Evolutionary conservation across 2,329 filamentous ascomycete species (phyloP), one percentile per base, ranked within the genome.

Genomic region (Scedosporium aurantiacum): DNA sequence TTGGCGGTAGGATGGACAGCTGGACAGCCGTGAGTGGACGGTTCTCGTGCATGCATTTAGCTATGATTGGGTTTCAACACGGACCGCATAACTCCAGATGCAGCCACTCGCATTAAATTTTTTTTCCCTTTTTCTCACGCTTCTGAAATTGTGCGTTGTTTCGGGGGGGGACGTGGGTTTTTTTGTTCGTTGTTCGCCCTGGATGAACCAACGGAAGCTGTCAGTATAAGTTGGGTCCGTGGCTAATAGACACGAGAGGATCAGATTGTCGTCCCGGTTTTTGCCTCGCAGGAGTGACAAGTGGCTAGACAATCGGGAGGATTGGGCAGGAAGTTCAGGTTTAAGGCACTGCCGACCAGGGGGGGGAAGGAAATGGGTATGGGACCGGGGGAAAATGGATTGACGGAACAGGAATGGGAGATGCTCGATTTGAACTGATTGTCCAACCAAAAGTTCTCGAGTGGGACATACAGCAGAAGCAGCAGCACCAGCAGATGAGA

Each of bases 41-140:
- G 59, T 5, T 32, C 18, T 45, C 28, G 52, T 41, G 40, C 23
- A 50, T 50, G 27, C 57, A 60, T 60, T 21, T 60, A 61, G 59
- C 23, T 18, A 43, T 45, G 59, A 57, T 61, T 61, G 59, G 59
- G 59, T 57, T 61, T 61, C 59, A 32, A 61, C 59, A 56, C 52
- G 50, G 59, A 8, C 50, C 32, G 59, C 59, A 57, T 61, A 57
- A 37, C 37, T 61, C 50, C 50, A 57, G 52, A 54, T 61, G 59
- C 59, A 61, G 59, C 59, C 59, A 61, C 59, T 61, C 52, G 59
- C 18, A 56, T 57, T 60, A 57, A 56, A 47, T 61, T 50, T 43
- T 52, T 18, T 45, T 60, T 37, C 32, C 32, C 32, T 37, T 37
- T 37, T 37, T 37, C 32, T 37, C 32, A 56, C 50, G 32, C 50